Conservation (phyloP, 352 stramenopile genomes). For the Pseudoperonospora humuli region DNA sequence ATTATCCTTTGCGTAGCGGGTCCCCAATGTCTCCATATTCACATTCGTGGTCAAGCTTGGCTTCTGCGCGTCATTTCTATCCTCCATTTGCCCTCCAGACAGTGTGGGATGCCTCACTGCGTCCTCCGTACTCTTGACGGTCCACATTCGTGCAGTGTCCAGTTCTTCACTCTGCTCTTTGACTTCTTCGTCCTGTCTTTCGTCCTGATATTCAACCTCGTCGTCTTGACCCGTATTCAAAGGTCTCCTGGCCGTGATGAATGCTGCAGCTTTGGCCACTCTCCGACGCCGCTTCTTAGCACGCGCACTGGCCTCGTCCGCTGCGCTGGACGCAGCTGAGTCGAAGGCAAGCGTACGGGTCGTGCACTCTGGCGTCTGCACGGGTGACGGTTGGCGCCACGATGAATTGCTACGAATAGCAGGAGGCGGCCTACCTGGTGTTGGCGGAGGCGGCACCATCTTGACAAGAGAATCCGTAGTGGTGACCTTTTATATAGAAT, state of each 20-base stretch:
- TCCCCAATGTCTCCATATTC: not conserved
- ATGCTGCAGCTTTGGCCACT: constrained; percentile 18
- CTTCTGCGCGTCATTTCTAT: not conserved
- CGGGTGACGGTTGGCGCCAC: constrained; percentile 27
- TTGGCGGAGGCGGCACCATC: constrained; percentile 13
- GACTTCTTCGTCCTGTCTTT: not conserved
- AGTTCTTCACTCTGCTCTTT: not conserved
- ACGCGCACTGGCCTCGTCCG: constrained; percentile 11
- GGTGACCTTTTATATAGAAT: too few species aligned
- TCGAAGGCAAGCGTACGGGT: constrained; percentile 39
- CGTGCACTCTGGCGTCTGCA: constrained; percentile 37
- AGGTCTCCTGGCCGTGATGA: constrained; percentile 22
- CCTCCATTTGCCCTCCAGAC: constrained; percentile 3
- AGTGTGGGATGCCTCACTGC: constrained; percentile 1
- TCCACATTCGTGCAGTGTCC: constrained; percentile 4
- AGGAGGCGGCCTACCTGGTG: constrained; percentile 6
- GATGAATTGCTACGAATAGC: constrained; percentile 20
- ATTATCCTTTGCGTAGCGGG: not conserved
- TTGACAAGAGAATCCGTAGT: too few species aligned
- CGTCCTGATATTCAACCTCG: not conserved
- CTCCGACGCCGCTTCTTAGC: constrained; percentile 36
- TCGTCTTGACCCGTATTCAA: constrained; percentile 3
- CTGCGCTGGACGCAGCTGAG: constrained; percentile 21
- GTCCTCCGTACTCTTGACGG: constrained; percentile 4
- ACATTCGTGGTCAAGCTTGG: not conserved